Percentiles rank a stretch among this genome's conserved stretches.
These are phyloP conservation scores for Chloranthus sessilifolius DNA, from an alignment of 164 flowering plant genomes.

Conservation along the genomic window DNA sequence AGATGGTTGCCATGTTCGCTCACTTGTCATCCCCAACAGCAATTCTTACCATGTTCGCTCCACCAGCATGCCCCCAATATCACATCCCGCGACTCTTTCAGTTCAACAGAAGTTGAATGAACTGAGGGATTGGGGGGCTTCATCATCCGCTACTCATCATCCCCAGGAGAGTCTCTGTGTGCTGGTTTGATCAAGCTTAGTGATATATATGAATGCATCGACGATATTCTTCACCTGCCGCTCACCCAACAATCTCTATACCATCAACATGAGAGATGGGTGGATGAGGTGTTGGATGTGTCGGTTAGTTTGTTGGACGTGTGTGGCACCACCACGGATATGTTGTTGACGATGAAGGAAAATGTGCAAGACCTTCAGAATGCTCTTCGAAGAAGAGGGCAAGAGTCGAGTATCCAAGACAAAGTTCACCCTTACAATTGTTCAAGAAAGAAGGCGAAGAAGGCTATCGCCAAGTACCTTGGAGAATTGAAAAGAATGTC, in stretches of 20 bases:
- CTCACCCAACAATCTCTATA: slow-evolving; percentile 10
- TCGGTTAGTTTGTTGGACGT: slow-evolving; percentile 33
- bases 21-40: not conserved
- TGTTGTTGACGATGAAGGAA: slow-evolving; percentile 23
- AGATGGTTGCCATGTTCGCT: not conserved
- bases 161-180: slow-evolving; percentile 1
- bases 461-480: slow-evolving; percentile 23
- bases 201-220: slow-evolving; percentile 15
- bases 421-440: slow-evolving; percentile 18
- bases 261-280: slow-evolving; percentile 15
- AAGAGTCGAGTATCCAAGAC: not conserved
- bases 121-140: slow-evolving; percentile 3
- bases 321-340: slow-evolving; percentile 23
- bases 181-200: not conserved
- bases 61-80: slow-evolving; percentile 20
- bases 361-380: slow-evolving; percentile 20
- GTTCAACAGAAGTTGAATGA: slow-evolving; percentile 11
- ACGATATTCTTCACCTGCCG: slow-evolving; percentile 18
- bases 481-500: slow-evolving; percentile 21
- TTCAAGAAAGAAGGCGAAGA: slow-evolving; percentile 25
- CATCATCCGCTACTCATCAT: not conserved
- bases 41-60: slow-evolving; percentile 17
- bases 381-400: slow-evolving; percentile 29
- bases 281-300: slow-evolving; percentile 26
- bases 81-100: slow-evolving; percentile 12